These are phyloP conservation scores for Hypoxylon perforatum DNA, from an alignment of 495 filamentous ascomycete genomes.

Conservation along the genomic window DNA sequence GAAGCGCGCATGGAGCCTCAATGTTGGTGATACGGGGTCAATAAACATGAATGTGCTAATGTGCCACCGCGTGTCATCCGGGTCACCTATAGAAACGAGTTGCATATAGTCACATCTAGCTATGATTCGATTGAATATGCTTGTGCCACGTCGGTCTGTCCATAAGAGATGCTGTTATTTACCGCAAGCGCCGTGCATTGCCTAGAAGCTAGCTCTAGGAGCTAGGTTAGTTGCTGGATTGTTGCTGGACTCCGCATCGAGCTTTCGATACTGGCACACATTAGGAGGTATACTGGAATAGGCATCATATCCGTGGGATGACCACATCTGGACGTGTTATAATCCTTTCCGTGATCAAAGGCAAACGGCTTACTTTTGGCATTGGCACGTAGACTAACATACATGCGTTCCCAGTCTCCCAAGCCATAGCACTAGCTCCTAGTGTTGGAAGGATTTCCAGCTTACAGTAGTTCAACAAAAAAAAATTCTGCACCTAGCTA, in stretches of 20 bases:
- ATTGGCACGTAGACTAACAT: not conserved
- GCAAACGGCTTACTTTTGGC: slow-evolving; percentile 5
- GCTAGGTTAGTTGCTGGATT: not conserved
- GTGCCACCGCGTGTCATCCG: not conserved
- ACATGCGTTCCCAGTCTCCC: not conserved
- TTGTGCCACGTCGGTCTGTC: slow-evolving; percentile 25
- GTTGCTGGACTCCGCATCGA: too few species aligned
- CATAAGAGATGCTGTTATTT: slow-evolving; percentile 1
- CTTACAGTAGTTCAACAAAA: slow-evolving; percentile 4
- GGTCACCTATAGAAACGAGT: not conserved
- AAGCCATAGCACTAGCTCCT: not conserved
- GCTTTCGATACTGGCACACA: not conserved
- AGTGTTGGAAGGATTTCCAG: slow-evolving; percentile 12
- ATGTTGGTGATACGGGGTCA: not conserved
- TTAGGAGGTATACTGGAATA: not conserved
- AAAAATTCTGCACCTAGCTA: not conserved
- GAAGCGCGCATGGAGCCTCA: not conserved
- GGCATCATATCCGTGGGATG: slow-evolving; percentile 4
- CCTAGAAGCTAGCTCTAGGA: not conserved
- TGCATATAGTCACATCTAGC: slow-evolving; percentile 1
- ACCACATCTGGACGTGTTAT: not conserved
- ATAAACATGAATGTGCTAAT: slow-evolving; percentile 8
- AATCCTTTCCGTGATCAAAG: slow-evolving; percentile 2
- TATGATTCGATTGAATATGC: slow-evolving; percentile 1
- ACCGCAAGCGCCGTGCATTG: slow-evolving; percentile 20